These are phyloP conservation scores for Asclepias syriaca DNA, from an alignment of 257 asterid species.

Conservation along the genomic window DNA sequence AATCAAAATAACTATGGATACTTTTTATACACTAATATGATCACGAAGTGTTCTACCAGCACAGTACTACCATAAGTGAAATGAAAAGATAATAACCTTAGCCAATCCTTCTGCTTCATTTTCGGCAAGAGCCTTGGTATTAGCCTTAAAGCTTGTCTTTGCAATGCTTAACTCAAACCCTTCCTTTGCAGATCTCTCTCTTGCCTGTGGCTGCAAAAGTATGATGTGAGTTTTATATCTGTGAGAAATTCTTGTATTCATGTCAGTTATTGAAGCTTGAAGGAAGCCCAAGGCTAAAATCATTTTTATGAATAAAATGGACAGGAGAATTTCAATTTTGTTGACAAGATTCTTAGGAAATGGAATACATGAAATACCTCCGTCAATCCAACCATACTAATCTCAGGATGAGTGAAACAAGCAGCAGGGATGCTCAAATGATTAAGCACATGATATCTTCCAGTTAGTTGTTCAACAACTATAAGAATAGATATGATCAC, in stretches of 20 bases:
- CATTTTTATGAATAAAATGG: neutral
- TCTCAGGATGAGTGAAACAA: constrained; percentile 93
- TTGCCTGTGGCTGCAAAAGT: constrained; percentile 69
- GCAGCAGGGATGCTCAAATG: constrained; percentile 92
- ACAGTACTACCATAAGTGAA: neutral
- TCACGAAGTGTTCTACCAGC: neutral
- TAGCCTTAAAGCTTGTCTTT: constrained; percentile 80
- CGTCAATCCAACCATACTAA: constrained; percentile 91
- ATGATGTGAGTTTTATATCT: neutral
- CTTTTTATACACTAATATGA: neutral
- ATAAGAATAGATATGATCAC: constrained; percentile 17
- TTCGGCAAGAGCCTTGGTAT: constrained; percentile 83
- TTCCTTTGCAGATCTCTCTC: constrained; percentile 70
- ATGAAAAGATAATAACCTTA: constrained; percentile 39
- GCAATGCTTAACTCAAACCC: constrained; percentile 69
- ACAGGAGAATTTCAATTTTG: neutral
- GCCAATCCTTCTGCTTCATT: constrained; percentile 86
- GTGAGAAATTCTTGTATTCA: neutral
- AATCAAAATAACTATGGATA: neutral
- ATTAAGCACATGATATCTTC: constrained; percentile 78
- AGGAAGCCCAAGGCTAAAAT: neutral
- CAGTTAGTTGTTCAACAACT: constrained; percentile 95
- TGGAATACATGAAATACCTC: constrained; percentile 46
- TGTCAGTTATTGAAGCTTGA: neutral
- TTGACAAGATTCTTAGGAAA: neutral